phyloP scores from a whole-genome alignment of 2,329 filamentous ascomycete genomes.

The Colletotrichum acutatum region DNA sequence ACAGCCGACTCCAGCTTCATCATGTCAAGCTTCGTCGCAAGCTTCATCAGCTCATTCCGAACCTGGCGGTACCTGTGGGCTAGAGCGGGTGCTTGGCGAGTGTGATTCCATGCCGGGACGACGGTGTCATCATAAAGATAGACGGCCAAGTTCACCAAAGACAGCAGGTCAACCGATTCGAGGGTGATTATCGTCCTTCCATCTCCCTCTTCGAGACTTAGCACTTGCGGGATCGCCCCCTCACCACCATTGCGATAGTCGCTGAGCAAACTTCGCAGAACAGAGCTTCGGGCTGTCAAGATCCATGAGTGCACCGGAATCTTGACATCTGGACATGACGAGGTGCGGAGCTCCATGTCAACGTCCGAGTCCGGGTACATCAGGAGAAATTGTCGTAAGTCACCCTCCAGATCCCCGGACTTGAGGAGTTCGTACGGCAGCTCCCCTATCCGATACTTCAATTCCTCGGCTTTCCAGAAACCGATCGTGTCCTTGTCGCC shows the following conservation, averaged over 20 bases:
- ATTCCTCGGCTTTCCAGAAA: conserved; percentile 51
- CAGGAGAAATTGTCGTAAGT: conserved; percentile 63
- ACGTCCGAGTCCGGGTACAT: conserved; percentile 52
- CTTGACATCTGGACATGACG: conserved; percentile 72
- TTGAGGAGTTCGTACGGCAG: conserved; percentile 66
- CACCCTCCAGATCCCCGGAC: conserved; percentile 73
- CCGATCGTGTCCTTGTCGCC: conserved; percentile 53
- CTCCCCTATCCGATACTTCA: conserved; percentile 64
- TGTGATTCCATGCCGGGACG: conserved; percentile 88
- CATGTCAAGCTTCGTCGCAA: conserved; percentile 79
- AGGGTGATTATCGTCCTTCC: conserved; percentile 72
- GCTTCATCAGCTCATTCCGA: conserved; percentile 86
- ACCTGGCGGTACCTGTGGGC: conserved; percentile 83
- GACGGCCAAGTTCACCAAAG: conserved; percentile 81
- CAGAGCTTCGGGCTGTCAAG: conserved; percentile 76
- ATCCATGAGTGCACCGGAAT: conserved; percentile 89
- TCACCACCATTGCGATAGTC: conserved; percentile 65
- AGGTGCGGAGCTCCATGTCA: conserved; percentile 62
- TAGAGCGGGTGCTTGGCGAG: conserved; percentile 71
- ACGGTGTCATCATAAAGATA: conserved; percentile 85
- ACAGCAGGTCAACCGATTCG: conserved; percentile 77
- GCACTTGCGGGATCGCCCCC: conserved; percentile 68
- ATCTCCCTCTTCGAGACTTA: conserved; percentile 64
- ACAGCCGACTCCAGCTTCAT: conserved; percentile 79
- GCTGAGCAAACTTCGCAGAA: conserved; percentile 72